Evolutionary conservation across 306 rosid species (phyloP).

Genomic region (Sicyos baderoa): DNA sequence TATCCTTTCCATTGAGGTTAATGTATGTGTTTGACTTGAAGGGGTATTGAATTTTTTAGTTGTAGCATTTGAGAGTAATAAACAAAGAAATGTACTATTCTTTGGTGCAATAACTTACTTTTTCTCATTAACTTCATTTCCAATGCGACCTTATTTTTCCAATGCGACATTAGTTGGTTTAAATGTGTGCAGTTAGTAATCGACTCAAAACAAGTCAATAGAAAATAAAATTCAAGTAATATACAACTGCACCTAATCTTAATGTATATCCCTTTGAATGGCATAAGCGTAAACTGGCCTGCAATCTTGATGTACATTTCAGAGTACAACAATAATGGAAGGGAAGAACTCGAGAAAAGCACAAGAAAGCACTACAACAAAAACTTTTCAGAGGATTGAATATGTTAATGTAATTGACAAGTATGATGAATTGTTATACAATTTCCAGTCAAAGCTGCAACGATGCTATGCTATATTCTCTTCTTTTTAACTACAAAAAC

Average conservation of each 20-base stretch:
- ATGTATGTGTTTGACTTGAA: background rate
- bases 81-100: background rate
- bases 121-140: background rate
- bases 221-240: background rate
- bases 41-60: background rate
- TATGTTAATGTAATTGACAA: background rate
- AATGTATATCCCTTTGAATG: too few species aligned
- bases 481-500: conserved; percentile 9
- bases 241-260: background rate
- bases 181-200: background rate
- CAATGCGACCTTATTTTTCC: background rate
- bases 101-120: background rate
- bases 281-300: background rate
- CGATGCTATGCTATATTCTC: background rate
- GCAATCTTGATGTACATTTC: background rate
- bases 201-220: background rate
- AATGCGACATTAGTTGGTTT: background rate
- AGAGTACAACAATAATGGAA: background rate
- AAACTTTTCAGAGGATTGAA: background rate
- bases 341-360: background rate
- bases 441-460: background rate
- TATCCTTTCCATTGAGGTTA: background rate
- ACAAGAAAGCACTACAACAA: background rate
- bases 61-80: background rate
- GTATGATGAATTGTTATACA: conserved; percentile 1